Base-by-base conservation (phyloP, 345 rosid genomes). In the Arabidopsis suecica region DNA sequence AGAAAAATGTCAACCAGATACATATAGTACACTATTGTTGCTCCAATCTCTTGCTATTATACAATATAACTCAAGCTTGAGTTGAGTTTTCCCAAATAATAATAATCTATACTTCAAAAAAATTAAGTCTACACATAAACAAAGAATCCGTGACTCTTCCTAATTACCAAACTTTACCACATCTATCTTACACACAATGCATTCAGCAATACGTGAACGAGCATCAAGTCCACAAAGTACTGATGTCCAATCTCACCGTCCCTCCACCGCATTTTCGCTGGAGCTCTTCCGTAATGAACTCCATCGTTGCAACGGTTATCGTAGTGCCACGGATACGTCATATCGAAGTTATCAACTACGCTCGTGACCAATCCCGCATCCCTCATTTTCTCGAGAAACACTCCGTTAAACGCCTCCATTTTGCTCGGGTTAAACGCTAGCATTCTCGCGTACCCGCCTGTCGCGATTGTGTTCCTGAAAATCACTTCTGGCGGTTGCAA, bases 201-300 rank as follows among this genome's bases (percentile, higher is more conserved):
- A 57, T 92, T 92, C 47, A 95, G 86, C 79, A 91, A 80, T n/a
- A 95, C 89, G 67, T 95, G 97, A 63, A 80, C 88, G 54, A 95
- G 82, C 99, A 95, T 92, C 58, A 95, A 81, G 81, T 95, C 99
- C n/a, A 92, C 99, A 36, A 92, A 95, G 72, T 95, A 95, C 76
- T 95, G 97, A 83, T 95, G 99, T 49, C 99, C 99, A 1, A 92
- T 89, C 78, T 86, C 84, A 28, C 99, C 99, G 22, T 95, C 99
- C 74, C 86, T 88, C 98, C 98, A 95, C 73, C 68, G 75, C 93
- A 84, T 84, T 86, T 90, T 89, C 5, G 76, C 79, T 0, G 98
- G 98, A 54, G 90, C 87, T 72, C 99, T 86, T 16, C 99, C 99
- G 18, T 95, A 95, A 71, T 95, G 98, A 12, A 95, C 98, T 0